Conservation (phyloP, 2,329 filamentous ascomycete genomes). For the Stachybotrys echinatus region DNA sequence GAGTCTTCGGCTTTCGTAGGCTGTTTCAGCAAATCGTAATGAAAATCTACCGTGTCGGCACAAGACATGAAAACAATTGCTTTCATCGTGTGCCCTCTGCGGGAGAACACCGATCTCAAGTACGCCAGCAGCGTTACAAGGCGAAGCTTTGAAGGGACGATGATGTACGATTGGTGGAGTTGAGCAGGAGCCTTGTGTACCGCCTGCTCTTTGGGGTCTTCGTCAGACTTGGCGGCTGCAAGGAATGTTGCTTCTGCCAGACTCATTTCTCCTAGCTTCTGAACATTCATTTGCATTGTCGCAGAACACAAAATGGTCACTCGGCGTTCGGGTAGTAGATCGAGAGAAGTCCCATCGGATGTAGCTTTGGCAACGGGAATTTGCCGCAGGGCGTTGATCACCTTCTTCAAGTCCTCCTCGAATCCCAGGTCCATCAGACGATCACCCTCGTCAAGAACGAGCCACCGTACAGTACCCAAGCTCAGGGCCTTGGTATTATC, state of each 20-base stretch:
- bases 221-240: slow-evolving; percentile 54
- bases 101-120: slow-evolving; percentile 80
- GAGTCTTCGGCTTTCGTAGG: slow-evolving; percentile 22
- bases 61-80: slow-evolving; percentile 96
- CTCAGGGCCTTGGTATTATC: slow-evolving; percentile 88
- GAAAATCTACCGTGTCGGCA: slow-evolving; percentile 94
- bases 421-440: slow-evolving; percentile 98
- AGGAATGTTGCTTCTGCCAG: slow-evolving; percentile 89
- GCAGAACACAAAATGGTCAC: slow-evolving; percentile 92
- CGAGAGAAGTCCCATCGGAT: slow-evolving; percentile 51
- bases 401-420: slow-evolving; percentile 85
- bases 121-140: slow-evolving; percentile 82
- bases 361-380: slow-evolving; percentile 54
- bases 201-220: slow-evolving; percentile 40
- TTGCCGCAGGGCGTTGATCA: slow-evolving; percentile 72
- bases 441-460: slow-evolving; percentile 94
- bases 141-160: slow-evolving; percentile 84
- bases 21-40: slow-evolving; percentile 73
- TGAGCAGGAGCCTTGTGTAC: slow-evolving; percentile 81
- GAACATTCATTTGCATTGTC: slow-evolving; percentile 96
- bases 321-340: slow-evolving; percentile 66
- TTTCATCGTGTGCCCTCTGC: slow-evolving; percentile 91
- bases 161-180: slow-evolving; percentile 84
- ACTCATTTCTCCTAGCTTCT: slow-evolving; percentile 89
- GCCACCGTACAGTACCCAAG: slow-evolving; percentile 84